These are phyloP conservation scores for Haemoproteus tartakovskyi DNA, from an alignment of 169 alveolate species.

Conservation along the genomic window DNA sequence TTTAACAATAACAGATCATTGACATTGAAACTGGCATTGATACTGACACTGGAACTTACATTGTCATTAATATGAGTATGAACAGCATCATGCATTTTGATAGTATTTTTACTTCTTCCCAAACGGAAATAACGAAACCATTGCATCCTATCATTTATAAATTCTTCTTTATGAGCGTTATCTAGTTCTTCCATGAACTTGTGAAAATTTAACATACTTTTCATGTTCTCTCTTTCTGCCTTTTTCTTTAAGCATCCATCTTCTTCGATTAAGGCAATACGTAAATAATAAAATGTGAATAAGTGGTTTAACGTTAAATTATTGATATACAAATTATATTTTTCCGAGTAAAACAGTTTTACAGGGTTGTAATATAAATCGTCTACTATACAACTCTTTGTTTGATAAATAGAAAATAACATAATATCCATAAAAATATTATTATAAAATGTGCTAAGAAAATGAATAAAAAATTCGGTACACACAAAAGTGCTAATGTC, in stretches of 20 bases:
- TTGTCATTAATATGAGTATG: background rate
- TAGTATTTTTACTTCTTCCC: too few relatives aligned
- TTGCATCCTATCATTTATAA: background rate
- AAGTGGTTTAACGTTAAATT: slow-evolving; percentile 49
- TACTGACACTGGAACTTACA: too few relatives aligned
- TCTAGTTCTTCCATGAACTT: too few relatives aligned
- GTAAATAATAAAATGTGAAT: slow-evolving; percentile 32
- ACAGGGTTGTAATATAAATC: slow-evolving; percentile 36
- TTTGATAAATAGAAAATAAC: slow-evolving; percentile 51
- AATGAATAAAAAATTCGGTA: slow-evolving; percentile 40
- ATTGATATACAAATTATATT: slow-evolving; percentile 56
- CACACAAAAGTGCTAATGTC: slow-evolving; percentile 18
- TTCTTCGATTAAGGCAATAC: too few relatives aligned
- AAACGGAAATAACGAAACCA: too few relatives aligned
- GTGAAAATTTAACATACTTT: too few relatives aligned
- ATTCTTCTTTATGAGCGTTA: too few relatives aligned
- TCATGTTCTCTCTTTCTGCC: background rate
- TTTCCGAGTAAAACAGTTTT: slow-evolving; percentile 58
- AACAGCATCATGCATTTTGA: too few relatives aligned
- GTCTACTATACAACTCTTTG: slow-evolving; percentile 32
- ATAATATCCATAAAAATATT: slow-evolving; percentile 13
- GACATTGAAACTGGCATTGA: background rate
- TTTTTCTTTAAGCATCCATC: background rate
- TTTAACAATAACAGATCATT: background rate
- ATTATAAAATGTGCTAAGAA: slow-evolving; percentile 9